phyloP scores from a whole-genome alignment of 805 yeast species.

The Kodamaea nitidulidarum region DNA sequence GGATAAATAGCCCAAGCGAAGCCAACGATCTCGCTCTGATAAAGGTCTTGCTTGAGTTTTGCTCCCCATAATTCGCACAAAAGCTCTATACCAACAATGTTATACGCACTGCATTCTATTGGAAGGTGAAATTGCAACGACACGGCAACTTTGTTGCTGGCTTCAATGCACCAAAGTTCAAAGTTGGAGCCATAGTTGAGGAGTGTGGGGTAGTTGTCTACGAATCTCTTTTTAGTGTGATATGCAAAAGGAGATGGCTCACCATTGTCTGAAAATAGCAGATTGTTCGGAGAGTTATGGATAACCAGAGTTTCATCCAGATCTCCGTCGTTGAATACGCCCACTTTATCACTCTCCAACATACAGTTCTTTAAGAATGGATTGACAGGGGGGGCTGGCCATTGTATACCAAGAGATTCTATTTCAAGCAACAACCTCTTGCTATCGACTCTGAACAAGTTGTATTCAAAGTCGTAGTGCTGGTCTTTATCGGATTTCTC shows the following conservation, averaged over 20 bases:
- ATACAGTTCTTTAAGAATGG: background rate
- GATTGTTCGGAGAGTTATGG: too few relatives aligned
- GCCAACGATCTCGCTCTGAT: constrained; percentile 52
- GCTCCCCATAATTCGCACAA: constrained; percentile 45
- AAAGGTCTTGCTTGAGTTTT: constrained; percentile 39
- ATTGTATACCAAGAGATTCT: background rate
- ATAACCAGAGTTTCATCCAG: too few relatives aligned
- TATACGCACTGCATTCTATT: constrained; percentile 29
- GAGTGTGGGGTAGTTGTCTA: constrained; percentile 30
- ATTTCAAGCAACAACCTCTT: background rate
- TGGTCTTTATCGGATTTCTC: background rate
- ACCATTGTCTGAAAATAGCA: too few relatives aligned
- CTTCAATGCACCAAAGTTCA: constrained; percentile 50
- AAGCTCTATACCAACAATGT: constrained; percentile 50
- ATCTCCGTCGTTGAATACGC: too few relatives aligned
- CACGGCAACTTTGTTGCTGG: constrained; percentile 30
- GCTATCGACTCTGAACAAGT: background rate
- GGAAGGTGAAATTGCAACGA: constrained; percentile 44
- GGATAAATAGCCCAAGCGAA: constrained; percentile 56
- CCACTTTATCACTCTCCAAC: too few relatives aligned
- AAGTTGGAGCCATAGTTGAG: constrained; percentile 27
- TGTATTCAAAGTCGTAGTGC: background rate
- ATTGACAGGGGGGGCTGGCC: background rate
- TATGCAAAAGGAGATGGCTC: too few relatives aligned
- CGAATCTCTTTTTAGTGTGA: too few relatives aligned